phyloP scores from a whole-genome alignment of 1,139 yeast genomes.

The Scheffersomyces stambukii region DNA sequence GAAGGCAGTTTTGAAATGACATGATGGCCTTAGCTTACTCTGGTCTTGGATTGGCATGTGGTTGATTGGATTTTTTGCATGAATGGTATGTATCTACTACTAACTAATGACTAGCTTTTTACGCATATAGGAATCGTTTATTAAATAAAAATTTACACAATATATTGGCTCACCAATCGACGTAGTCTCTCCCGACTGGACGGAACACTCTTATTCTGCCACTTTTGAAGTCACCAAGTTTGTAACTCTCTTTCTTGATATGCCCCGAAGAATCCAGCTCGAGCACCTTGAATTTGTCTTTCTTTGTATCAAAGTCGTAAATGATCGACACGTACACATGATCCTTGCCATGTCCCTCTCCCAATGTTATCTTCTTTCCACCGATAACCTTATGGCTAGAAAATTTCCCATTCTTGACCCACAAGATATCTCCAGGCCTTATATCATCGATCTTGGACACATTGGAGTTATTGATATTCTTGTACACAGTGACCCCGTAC shows the following conservation, averaged over 20 bases:
- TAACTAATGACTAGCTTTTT: neutral
- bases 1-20: slow-evolving; percentile 1
- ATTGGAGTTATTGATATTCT: slow-evolving; percentile 40
- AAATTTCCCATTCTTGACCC: slow-evolving; percentile 71
- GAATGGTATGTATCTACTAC: neutral
- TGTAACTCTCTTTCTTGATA: slow-evolving; percentile 59
- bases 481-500: slow-evolving; percentile 70
- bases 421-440: slow-evolving; percentile 78
- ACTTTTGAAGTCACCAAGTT: slow-evolving; percentile 64
- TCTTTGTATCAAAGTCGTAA: slow-evolving; percentile 68
- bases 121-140: too few species aligned
- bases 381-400: slow-evolving; percentile 66
- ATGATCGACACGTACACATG: slow-evolving; percentile 38
- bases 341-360: slow-evolving; percentile 22
- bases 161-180: slow-evolving; percentile 4
- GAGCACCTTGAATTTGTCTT: slow-evolving; percentile 71
- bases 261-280: slow-evolving; percentile 56
- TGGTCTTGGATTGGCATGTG: slow-evolving; percentile 7
- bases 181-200: slow-evolving; percentile 34
- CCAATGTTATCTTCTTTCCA: slow-evolving; percentile 36
- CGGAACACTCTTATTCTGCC: slow-evolving; percentile 83
- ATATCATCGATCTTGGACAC: slow-evolving; percentile 60
- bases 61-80: neutral
- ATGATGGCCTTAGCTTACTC: slow-evolving; percentile 4
- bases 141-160: neutral